Evolutionary conservation across 192 early-diverging fungal species (phyloP).

Genomic region (Rhizophagus clarus): DNA sequence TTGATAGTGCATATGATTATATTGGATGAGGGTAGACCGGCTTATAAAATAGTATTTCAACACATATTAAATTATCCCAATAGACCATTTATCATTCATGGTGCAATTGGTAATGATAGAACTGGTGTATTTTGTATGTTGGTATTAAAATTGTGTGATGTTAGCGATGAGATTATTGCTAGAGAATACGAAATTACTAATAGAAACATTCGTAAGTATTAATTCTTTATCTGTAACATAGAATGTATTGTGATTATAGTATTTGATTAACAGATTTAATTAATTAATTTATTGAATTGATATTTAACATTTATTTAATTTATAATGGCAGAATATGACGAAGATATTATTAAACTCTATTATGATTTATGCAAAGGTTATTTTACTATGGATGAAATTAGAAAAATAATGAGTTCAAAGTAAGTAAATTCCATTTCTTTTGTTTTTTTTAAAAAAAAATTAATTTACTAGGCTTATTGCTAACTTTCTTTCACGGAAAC

Average conservation of each 20-base stretch:
- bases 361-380: neutral
- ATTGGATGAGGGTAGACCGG: slow-evolving; percentile 44
- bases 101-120: slow-evolving; percentile 70
- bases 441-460: neutral
- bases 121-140: slow-evolving; percentile 65
- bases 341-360: neutral
- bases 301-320: neutral
- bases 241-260: too few relatives aligned
- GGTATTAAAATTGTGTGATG: slow-evolving; percentile 60
- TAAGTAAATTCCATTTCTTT: too few relatives aligned
- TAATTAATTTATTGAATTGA: neutral
- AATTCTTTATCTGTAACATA: too few relatives aligned
- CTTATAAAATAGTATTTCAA: slow-evolving; percentile 46
- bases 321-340: neutral
- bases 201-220: neutral
- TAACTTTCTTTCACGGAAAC: too few relatives aligned
- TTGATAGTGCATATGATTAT: slow-evolving; percentile 48
- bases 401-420: neutral
- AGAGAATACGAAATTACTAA: slow-evolving; percentile 62
- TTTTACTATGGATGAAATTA: neutral
- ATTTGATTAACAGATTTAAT: neutral
- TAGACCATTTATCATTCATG: slow-evolving; percentile 61
- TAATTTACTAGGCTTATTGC: neutral
- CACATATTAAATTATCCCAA: slow-evolving; percentile 48
- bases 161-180: slow-evolving; percentile 67